Conservation (phyloP, 495 filamentous ascomycete genomes). For the Aspergillus incahuasiensis region DNA sequence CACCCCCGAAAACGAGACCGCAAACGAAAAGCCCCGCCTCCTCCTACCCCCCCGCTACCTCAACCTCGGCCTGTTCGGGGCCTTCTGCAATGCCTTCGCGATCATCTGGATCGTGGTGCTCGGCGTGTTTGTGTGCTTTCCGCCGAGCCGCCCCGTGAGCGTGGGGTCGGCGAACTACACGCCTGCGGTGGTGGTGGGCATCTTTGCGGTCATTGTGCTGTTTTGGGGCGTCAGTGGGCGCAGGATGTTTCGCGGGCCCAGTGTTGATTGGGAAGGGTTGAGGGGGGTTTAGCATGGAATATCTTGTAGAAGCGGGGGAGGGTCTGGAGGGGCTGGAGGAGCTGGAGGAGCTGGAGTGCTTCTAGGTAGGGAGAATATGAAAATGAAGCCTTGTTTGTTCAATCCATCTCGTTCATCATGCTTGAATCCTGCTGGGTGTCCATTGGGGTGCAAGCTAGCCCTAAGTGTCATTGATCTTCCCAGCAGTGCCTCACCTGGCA, state of each 20-base stretch:
- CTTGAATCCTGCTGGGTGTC: no score
- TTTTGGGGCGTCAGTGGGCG: conserved; percentile 18
- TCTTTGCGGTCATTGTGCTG: conserved; percentile 19
- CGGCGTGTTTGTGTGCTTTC: conserved; percentile 30
- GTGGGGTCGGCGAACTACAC: conserved; percentile 31
- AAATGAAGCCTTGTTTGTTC: neutral
- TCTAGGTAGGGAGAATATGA: no score
- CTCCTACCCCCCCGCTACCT: conserved; percentile 22
- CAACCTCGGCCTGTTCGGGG: conserved; percentile 23
- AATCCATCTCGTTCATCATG: no score
- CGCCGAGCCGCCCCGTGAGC: conserved; percentile 24
- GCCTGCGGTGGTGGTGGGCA: conserved; percentile 20
- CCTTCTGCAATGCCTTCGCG: conserved; percentile 31
- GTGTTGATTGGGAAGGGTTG: neutral
- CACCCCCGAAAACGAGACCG: no score
- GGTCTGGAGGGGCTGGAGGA: no score
- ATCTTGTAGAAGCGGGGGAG: no score
- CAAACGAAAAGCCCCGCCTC: no score
- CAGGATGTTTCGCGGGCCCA: neutral
- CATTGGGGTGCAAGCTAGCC: no score
- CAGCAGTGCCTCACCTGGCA: no score
- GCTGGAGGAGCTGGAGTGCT: no score
- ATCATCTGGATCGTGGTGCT: conserved; percentile 26
- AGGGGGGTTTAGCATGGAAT: neutral
- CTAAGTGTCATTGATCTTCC: no score